Conservation (phyloP, 2,329 filamentous ascomycete species). For the Botryotinia convoluta region DNA sequence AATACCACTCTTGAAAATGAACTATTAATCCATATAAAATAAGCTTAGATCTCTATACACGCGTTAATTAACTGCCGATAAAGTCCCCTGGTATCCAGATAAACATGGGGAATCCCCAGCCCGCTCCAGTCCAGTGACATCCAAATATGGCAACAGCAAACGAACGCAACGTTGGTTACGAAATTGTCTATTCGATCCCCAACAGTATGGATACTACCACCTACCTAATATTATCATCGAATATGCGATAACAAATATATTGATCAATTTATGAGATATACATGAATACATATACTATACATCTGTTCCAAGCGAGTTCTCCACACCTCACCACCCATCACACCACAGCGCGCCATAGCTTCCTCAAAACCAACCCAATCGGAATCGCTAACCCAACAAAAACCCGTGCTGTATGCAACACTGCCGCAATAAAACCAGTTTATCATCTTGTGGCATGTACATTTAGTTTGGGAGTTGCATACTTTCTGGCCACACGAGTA, state of each 20-base stretch:
- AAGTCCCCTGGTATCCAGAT: neutral
- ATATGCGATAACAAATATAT: neutral
- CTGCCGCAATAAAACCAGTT: neutral
- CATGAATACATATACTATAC: neutral
- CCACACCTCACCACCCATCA: no score
- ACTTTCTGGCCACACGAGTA: neutral
- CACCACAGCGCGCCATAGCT: neutral
- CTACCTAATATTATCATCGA: neutral
- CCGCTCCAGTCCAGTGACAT: neutral
- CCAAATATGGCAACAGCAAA: neutral
- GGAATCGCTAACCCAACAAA: neutral
- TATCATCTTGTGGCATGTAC: neutral
- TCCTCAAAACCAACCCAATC: neutral
- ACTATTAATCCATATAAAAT: neutral
- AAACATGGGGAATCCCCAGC: slow-evolving; percentile 1
- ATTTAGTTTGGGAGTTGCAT: neutral
- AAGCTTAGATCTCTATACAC: neutral
- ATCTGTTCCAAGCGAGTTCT: neutral
- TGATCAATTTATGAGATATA: neutral
- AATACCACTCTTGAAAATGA: neutral
- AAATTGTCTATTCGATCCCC: neutral
- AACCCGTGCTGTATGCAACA: neutral
- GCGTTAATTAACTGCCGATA: neutral
- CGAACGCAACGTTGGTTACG: neutral
- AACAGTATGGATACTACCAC: neutral